Evolutionary conservation across 257 asterid genomes (phyloP), one percentile per base, ranked within the genome.

Genomic region (Perilla frutescens): DNA sequence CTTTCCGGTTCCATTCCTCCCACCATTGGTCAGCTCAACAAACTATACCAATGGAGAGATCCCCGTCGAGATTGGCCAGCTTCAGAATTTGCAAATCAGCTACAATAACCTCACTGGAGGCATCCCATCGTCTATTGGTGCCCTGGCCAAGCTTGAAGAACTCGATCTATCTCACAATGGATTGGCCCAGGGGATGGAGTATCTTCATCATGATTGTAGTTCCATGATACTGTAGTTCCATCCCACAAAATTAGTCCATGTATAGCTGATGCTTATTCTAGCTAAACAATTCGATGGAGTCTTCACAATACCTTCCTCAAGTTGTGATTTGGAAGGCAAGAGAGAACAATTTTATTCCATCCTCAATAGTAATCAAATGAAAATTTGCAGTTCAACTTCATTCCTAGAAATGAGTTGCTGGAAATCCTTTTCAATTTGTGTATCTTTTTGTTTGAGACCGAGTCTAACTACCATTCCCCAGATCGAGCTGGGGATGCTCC

Each of bases 131-230:
- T 76, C 93, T 3, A 81, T 93, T 10, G 87, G 82, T 13, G 57
- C 83, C n/a, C 86, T 93, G 37, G 61, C 88, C 6, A 93, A 91
- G 85, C 98, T 89, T 2, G 97, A 93, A 80, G 81, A 81, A 7
- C 96, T 93, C 15, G 96, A 91, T 75, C 82, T 93, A 5, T 91
- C 98, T 37, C 93, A 89, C 79, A 93, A 93, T 59, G 77, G 97
- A 32, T 76, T 93, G 70, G 91, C 96, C 2, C 96, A 91, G 66
- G 98, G 97, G 34, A 75, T 93, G 77, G 96, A 91, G 86, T 93
- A 93, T 72, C 97, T 93, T 73, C 98, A 93, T 72, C 91, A 93
- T 55, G 98, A 93, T 57, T 93, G 98, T 50, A n/a, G n/a, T n/a
- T n/a, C n/a, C n/a, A 82, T 4, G 96, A 93, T 55, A 72, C 88